Evolutionary conservation across 305 asterid genomes (phyloP).

Genomic region (Caryopteris hybrid): DNA sequence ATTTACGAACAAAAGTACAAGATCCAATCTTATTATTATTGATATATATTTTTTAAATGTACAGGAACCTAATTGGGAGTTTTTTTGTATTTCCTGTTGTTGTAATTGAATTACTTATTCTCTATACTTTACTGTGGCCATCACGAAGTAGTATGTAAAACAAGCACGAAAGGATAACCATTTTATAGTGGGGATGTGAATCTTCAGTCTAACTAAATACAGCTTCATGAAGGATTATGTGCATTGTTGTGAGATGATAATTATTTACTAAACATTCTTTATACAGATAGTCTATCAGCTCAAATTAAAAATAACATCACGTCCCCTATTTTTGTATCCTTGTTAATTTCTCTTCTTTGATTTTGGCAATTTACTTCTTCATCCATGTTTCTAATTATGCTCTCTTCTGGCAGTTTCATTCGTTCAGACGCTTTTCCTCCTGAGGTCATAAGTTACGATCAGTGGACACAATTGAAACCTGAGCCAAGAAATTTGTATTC

Average conservation of each 20-base stretch:
- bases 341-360: background rate
- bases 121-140: background rate
- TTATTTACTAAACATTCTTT: background rate
- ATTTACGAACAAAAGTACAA: background rate
- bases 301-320: no score
- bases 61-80: no score
- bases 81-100: no score
- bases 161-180: background rate
- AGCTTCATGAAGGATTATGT: background rate
- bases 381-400: constrained; percentile 12
- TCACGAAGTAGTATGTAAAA: background rate
- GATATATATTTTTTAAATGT: no score
- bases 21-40: no score
- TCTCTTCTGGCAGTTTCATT: constrained; percentile 39
- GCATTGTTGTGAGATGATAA: background rate
- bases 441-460: constrained; percentile 63
- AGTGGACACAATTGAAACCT: constrained; percentile 57
- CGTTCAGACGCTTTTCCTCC: constrained; percentile 48
- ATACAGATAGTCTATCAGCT: background rate
- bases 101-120: background rate
- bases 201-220: background rate
- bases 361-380: background rate
- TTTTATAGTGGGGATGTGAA: background rate
- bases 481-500: constrained; percentile 39
- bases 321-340: background rate